Conservation (phyloP, 495 filamentous ascomycete species). For the Thermochaetoides thermophila region DNA sequence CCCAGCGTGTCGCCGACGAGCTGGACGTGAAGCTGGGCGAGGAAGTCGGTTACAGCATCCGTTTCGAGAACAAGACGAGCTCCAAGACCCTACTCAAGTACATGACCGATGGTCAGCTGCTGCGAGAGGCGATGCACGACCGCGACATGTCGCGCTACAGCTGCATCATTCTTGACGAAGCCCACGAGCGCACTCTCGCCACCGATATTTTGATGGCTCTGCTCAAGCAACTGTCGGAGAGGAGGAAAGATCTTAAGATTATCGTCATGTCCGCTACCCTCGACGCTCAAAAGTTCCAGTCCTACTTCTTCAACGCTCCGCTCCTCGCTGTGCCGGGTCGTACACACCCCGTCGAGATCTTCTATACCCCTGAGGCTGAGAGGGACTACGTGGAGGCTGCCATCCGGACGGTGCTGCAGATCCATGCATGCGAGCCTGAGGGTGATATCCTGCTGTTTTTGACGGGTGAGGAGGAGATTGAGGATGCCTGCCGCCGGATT, state of each 20-base stretch:
- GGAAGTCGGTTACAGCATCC: conserved; percentile 97
- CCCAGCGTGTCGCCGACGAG: conserved; percentile 93
- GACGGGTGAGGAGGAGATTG: conserved; percentile 98
- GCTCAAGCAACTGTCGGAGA: conserved; percentile 66
- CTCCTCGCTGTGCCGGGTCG: conserved; percentile 87
- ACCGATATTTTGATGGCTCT: conserved; percentile 95
- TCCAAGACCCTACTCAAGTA: conserved; percentile 92
- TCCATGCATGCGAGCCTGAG: conserved; percentile 81
- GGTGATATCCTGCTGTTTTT: conserved; percentile 94
- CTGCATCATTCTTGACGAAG: conserved; percentile 96
- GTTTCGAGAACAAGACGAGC: conserved; percentile 92
- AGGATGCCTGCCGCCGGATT: conserved; percentile 89
- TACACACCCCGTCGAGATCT: conserved; percentile 94
- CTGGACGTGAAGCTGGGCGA: conserved; percentile 89
- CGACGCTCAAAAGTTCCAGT: conserved; percentile 94
- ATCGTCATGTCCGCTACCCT: conserved; percentile 98
- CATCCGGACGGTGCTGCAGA: conserved; percentile 86
- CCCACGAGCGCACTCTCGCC: conserved; percentile 88
- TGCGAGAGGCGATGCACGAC: conserved; percentile 97
- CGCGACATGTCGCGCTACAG: conserved; percentile 81
- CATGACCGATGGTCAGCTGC: conserved; percentile 99
- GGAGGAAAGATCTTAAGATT: conserved; percentile 80
- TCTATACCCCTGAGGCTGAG: conserved; percentile 94
- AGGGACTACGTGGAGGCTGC: conserved; percentile 94
- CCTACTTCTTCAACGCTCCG: conserved; percentile 92